phyloP scores from a whole-genome alignment of 108 stramenopile species.

The Chaetoceros tenuissimus region DNA sequence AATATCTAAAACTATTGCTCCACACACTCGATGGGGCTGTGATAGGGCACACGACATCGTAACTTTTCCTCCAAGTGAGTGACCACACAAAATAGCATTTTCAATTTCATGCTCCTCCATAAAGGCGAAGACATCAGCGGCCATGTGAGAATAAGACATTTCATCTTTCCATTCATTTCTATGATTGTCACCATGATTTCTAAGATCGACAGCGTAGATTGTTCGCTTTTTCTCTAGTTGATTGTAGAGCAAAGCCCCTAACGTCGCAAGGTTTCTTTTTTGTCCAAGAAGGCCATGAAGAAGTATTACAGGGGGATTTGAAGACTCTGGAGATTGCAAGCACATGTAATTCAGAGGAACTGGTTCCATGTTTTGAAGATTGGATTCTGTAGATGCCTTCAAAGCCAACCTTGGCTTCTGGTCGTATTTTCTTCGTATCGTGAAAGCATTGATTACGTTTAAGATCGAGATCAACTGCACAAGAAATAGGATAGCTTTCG shows the following conservation, averaged over 20 bases:
- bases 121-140: constrained; percentile 72
- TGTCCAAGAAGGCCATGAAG: constrained; percentile 93
- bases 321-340: background rate
- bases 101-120: constrained; percentile 44
- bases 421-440: too few relatives aligned
- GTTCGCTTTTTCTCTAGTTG: constrained; percentile 53
- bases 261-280: constrained; percentile 87
- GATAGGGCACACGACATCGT: constrained; percentile 69
- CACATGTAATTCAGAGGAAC: background rate
- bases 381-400: too few relatives aligned
- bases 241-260: constrained; percentile 52
- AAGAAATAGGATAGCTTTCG: too few relatives aligned
- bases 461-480: too few relatives aligned
- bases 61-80: constrained; percentile 94
- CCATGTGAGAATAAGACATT: constrained; percentile 86
- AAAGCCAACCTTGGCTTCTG: too few relatives aligned
- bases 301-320: constrained; percentile 49
- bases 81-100: constrained; percentile 74
- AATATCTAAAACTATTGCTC: constrained; percentile 87
- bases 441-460: too few relatives aligned
- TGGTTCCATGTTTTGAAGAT: too few relatives aligned
- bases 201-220: constrained; percentile 71
- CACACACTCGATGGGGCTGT: constrained; percentile 71
- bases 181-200: constrained; percentile 91
- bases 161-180: constrained; percentile 40